Percentiles rank a stretch among this genome's conserved stretches.
Evolutionary conservation across 2,329 filamentous ascomycete genomes (phyloP).

Genomic region (Phialophora verrucosa): DNA sequence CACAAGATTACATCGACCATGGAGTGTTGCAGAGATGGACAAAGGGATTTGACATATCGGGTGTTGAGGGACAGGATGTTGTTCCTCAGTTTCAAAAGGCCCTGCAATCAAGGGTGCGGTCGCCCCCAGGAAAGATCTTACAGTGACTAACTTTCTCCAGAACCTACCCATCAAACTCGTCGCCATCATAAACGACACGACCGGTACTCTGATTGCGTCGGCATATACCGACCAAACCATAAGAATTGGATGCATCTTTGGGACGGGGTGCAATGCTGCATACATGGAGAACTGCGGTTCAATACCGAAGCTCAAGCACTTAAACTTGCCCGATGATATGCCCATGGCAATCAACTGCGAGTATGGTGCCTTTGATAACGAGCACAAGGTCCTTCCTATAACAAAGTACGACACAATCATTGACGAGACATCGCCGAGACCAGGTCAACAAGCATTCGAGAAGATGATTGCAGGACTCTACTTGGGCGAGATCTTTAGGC

Average conservation of each 20-base stretch:
- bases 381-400: slow-evolving; percentile 82
- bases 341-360: slow-evolving; percentile 98
- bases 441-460: slow-evolving; percentile 93
- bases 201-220: slow-evolving; percentile 93
- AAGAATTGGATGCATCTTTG: slow-evolving; percentile 97
- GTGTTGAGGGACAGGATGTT: slow-evolving; percentile 88
- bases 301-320: slow-evolving; percentile 90
- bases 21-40: slow-evolving; percentile 94
- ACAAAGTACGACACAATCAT: slow-evolving; percentile 86
- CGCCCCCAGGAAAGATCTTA: neutral
- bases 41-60: slow-evolving; percentile 93
- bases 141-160: slow-evolving; percentile 26
- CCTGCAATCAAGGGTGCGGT: slow-evolving; percentile 67
- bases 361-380: slow-evolving; percentile 96
- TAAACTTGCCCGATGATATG: slow-evolving; percentile 82
- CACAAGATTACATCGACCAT: slow-evolving; percentile 90
- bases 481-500: slow-evolving; percentile 90
- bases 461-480: slow-evolving; percentile 98
- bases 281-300: slow-evolving; percentile 95
- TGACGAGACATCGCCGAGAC: slow-evolving; percentile 88
- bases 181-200: slow-evolving; percentile 96
- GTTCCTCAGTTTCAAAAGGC: slow-evolving; percentile 86
- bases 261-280: slow-evolving; percentile 95
- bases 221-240: slow-evolving; percentile 93
- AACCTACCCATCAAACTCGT: slow-evolving; percentile 73